These are phyloP conservation scores for Euptelea pleiosperma DNA, from an alignment of 164 flowering plant species.

Conservation along the genomic window DNA sequence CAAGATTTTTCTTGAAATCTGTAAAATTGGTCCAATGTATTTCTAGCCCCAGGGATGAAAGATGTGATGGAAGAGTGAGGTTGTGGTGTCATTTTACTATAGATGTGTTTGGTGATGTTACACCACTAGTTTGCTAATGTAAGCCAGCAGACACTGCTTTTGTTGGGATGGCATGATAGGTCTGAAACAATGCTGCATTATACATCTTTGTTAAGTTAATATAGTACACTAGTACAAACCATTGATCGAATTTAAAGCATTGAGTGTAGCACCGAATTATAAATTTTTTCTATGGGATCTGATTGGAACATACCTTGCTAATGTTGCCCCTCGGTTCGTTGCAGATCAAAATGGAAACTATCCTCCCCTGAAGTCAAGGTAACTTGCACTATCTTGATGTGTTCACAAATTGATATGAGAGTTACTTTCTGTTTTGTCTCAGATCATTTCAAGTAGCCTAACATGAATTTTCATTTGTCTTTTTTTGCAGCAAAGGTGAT, in stretches of 20 bases:
- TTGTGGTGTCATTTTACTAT: background rate
- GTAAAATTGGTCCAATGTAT: too few species aligned
- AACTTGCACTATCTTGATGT: conserved; percentile 6
- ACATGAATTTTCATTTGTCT: conserved; percentile 13
- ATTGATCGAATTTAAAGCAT: background rate
- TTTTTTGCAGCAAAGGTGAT: conserved; percentile 54
- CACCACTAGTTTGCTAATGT: background rate
- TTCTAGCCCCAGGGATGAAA: too few species aligned
- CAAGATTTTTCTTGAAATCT: too few species aligned
- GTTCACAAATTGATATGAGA: background rate
- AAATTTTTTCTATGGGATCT: background rate
- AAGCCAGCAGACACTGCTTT: background rate
- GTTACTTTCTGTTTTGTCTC: background rate
- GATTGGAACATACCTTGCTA: conserved; percentile 1
- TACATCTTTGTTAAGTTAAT: too few species aligned
- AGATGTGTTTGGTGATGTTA: background rate
- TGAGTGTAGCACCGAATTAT: background rate
- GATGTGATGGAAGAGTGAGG: too few species aligned
- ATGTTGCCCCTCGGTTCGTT: conserved; percentile 9
- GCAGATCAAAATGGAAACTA: conserved; percentile 56
- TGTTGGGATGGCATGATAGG: background rate
- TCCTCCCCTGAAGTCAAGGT: conserved; percentile 50
- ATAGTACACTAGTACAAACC: background rate
- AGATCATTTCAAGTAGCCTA: conserved; percentile 2
- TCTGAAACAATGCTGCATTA: background rate